Evolutionary conservation across 2,329 filamentous ascomycete genomes (phyloP).

Genomic region (Fusarium pininemorale): DNA sequence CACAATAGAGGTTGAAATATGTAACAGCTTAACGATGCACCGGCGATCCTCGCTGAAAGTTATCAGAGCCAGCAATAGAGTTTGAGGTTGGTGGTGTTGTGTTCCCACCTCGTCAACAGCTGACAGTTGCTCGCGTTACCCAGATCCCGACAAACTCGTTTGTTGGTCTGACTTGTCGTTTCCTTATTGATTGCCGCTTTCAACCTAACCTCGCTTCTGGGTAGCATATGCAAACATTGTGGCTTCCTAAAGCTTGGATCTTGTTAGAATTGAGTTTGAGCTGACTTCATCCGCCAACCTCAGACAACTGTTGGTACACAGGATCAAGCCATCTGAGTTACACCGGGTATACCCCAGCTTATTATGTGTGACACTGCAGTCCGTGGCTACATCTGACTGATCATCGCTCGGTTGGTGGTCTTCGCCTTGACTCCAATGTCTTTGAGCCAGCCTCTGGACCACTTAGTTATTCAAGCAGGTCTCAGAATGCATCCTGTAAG

Average conservation of each 20-base stretch:
- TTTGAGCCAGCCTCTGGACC: background rate
- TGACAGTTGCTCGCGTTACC: conserved; percentile 6
- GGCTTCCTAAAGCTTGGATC: background rate
- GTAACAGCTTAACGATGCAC: background rate
- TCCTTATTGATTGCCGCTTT: background rate
- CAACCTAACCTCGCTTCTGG: background rate
- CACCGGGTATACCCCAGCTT: background rate
- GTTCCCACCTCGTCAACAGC: background rate
- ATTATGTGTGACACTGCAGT: background rate
- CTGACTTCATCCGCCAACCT: background rate
- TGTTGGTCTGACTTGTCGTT: background rate
- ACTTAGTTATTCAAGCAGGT: background rate
- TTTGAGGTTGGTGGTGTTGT: conserved; percentile 12
- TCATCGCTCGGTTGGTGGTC: background rate
- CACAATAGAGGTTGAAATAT: background rate
- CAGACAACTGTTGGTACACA: background rate
- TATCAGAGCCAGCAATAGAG: background rate
- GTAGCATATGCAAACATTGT: background rate
- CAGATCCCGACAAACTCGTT: background rate
- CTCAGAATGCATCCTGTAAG: background rate
- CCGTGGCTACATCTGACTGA: background rate
- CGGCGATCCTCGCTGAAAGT: background rate
- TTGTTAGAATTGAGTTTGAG: background rate
- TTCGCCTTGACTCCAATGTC: background rate
- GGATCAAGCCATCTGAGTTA: background rate